Percentiles rank a stretch among this genome's conserved stretches.
phyloP scores from a whole-genome alignment of 140 eudicot species.

The Oenanthe javanica region DNA sequence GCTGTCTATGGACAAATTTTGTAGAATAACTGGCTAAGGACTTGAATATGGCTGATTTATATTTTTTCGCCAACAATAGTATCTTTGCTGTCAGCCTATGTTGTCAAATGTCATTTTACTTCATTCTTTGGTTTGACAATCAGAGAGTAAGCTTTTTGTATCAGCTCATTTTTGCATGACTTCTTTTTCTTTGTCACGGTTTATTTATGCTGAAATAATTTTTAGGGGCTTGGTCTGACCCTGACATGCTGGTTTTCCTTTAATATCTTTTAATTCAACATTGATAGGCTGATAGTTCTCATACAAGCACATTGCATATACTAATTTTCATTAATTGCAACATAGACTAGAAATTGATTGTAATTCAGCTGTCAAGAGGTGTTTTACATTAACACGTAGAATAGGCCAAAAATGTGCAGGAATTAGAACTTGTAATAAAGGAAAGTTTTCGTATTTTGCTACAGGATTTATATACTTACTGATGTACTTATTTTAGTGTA shows the following conservation, averaged over 20 bases:
- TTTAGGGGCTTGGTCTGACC: not conserved
- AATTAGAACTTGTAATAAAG: not conserved
- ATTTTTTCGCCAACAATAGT: not conserved
- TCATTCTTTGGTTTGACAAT: not conserved
- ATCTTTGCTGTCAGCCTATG: not conserved
- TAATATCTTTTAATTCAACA: not conserved
- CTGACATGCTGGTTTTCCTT: not conserved
- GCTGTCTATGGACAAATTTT: not conserved
- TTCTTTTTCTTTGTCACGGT: not conserved
- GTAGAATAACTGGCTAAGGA: not conserved
- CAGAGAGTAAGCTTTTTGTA: not conserved
- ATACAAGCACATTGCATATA: not conserved
- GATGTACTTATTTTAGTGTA: constrained; percentile 49
- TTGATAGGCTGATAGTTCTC: not conserved
- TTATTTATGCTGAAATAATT: not conserved
- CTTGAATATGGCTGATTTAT: not conserved
- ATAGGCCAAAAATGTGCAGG: not conserved
- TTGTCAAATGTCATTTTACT: not conserved
- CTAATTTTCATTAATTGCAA: not conserved
- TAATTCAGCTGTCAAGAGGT: not conserved
- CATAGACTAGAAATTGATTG: not conserved
- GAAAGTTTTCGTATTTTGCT: not conserved
- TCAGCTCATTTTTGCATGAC: not conserved
- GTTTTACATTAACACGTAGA: not conserved
- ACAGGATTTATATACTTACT: constrained; percentile 27